Evolutionary conservation across 768 basidiomycete species (phyloP).

Genomic region (Lenzites betulinus): DNA sequence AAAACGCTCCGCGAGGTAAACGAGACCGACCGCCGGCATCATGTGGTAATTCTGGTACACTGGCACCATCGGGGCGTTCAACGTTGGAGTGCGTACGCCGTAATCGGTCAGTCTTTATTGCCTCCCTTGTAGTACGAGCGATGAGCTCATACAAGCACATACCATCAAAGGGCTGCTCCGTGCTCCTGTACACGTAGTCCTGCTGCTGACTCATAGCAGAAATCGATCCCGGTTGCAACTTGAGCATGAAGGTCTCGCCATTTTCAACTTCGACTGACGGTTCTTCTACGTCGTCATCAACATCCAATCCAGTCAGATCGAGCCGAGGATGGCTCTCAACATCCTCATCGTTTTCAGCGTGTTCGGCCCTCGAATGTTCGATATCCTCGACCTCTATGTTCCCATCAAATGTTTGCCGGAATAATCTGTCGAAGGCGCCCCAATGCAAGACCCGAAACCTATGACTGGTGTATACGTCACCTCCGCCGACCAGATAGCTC

Average conservation of each 20-base stretch:
- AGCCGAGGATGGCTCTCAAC: too few relatives aligned
- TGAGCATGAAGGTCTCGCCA: not conserved
- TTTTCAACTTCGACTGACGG: not conserved
- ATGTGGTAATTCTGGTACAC: too few relatives aligned
- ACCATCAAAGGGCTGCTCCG: not conserved
- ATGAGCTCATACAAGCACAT: not conserved
- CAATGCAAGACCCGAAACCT: constrained; percentile 13
- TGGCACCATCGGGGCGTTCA: too few relatives aligned
- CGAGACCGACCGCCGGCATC: too few relatives aligned
- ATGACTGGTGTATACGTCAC: constrained; percentile 25
- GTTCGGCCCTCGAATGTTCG: not conserved
- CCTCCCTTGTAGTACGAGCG: too few relatives aligned
- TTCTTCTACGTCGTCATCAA: too few relatives aligned
- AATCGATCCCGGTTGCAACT: not conserved
- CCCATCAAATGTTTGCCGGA: not conserved
- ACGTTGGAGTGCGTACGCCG: too few relatives aligned
- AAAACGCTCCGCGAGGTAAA: too few relatives aligned
- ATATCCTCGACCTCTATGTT: not conserved
- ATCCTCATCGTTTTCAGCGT: too few relatives aligned
- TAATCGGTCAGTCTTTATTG: too few relatives aligned
- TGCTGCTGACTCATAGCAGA: not conserved
- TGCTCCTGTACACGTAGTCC: not conserved
- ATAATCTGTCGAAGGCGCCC: not conserved
- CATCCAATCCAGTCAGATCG: too few relatives aligned
- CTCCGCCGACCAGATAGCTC: too few relatives aligned